These are phyloP conservation scores for Zasmidium cellare DNA, from an alignment of 2,329 filamentous ascomycete genomes.

Conservation along the genomic window DNA sequence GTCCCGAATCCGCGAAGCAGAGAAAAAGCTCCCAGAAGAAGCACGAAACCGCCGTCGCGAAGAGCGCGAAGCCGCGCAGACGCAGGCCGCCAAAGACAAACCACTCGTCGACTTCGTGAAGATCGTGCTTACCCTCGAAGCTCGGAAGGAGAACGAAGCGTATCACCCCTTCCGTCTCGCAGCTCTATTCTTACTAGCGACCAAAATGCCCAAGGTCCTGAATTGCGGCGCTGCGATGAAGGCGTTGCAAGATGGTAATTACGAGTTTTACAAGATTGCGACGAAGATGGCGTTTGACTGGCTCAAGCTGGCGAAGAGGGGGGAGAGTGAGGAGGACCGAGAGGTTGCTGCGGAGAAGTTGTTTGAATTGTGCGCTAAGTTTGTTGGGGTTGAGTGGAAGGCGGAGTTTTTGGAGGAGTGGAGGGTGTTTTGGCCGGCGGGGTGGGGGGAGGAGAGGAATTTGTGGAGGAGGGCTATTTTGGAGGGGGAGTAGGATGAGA, in stretches of 20 bases:
- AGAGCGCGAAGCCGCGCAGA: neutral
- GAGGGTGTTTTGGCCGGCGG: neutral
- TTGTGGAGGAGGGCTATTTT: neutral
- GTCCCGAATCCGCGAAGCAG: neutral
- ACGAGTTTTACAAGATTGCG: neutral
- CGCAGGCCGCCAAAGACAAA: neutral
- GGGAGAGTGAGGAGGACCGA: neutral
- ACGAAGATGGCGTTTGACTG: neutral
- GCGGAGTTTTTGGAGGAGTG: neutral
- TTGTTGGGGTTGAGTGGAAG: neutral
- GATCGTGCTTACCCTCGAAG: neutral
- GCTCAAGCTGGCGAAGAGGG: neutral
- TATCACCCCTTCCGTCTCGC: neutral
- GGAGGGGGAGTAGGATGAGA: neutral
- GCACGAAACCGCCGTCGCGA: neutral
- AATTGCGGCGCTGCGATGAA: neutral
- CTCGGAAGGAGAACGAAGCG: neutral
- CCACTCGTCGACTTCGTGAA: neutral
- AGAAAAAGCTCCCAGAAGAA: neutral
- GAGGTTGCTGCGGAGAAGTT: neutral
- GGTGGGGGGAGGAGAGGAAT: neutral
- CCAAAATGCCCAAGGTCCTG: neutral
- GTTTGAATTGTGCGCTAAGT: neutral
- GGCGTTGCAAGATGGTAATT: neutral
- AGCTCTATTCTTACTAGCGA: neutral